phyloP scores from a whole-genome alignment of 2,329 filamentous ascomycete species.

The Diaporthe citrichinensis region DNA sequence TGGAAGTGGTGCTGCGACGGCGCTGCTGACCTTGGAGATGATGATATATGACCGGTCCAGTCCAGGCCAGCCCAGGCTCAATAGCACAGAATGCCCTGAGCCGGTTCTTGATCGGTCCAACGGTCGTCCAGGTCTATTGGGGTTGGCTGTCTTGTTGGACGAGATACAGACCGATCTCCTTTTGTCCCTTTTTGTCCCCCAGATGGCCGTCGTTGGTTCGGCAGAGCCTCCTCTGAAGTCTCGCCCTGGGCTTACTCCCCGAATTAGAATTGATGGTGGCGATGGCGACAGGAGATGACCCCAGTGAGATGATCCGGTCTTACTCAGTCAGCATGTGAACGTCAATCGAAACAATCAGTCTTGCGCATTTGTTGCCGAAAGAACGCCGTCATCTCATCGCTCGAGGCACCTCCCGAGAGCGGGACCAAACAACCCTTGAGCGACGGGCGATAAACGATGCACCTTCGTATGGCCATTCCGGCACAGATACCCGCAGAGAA shows the following conservation, averaged over 20 bases:
- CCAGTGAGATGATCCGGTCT: slow-evolving; percentile 33
- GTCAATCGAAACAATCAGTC: slow-evolving; percentile 23
- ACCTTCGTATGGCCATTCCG: background rate
- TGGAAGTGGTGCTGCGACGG: slow-evolving; percentile 27
- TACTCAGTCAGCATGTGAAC: slow-evolving; percentile 24
- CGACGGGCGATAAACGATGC: slow-evolving; percentile 7
- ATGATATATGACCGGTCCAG: slow-evolving; percentile 36
- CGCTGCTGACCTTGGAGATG: slow-evolving; percentile 36
- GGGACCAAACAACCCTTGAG: background rate
- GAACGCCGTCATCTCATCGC: background rate
- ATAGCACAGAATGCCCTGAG: slow-evolving; percentile 16
- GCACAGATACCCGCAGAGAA: background rate
- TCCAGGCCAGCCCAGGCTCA: slow-evolving; percentile 26
- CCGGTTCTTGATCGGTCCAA: slow-evolving; percentile 16
- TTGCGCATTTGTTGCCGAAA: background rate
- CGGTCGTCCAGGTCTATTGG: background rate
- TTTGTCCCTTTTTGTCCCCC: background rate
- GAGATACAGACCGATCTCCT: background rate
- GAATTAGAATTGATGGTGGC: background rate
- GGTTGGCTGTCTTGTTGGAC: slow-evolving; percentile 5
- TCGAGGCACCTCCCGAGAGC: background rate
- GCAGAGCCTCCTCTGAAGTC: slow-evolving; percentile 13
- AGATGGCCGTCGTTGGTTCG: background rate
- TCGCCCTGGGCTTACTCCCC: background rate
- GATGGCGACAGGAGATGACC: background rate